Conservation (phyloP, 768 basidiomycete species). For the Amanita pseudoporphyria region DNA sequence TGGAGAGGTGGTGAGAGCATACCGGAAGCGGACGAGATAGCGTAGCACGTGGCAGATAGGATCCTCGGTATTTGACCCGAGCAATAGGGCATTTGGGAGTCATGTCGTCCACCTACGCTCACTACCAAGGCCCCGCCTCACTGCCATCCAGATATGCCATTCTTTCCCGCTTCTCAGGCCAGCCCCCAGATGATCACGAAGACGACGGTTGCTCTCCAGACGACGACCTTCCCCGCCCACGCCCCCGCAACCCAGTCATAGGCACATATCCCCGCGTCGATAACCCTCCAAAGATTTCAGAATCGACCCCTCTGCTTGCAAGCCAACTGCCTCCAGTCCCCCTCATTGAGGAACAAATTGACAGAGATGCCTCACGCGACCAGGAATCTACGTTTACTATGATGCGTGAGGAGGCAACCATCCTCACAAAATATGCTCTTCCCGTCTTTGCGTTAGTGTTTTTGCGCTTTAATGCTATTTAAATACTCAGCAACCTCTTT, state of each 20-base stretch:
- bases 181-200: neutral
- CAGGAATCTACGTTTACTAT: conserved; percentile 22
- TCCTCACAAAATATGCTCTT: conserved; percentile 53
- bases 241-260: conserved; percentile 12
- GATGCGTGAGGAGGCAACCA: conserved; percentile 49
- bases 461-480: neutral
- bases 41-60: neutral
- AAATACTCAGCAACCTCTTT: neutral
- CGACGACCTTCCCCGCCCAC: conserved; percentile 26
- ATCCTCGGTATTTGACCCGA: neutral
- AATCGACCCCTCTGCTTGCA: conserved; percentile 48
- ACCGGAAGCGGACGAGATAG: neutral
- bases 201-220: conserved; percentile 12
- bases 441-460: conserved; percentile 61
- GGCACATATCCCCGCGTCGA: conserved; percentile 13
- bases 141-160: conserved; percentile 60
- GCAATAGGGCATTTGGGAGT: neutral
- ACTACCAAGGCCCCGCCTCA: conserved; percentile 48
- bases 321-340: conserved; percentile 35
- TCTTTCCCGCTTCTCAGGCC: conserved; percentile 38
- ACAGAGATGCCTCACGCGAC: conserved; percentile 21
- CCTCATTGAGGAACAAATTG: conserved; percentile 44
- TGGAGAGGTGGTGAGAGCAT: conserved; percentile 41
- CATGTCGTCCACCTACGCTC: conserved; percentile 43
- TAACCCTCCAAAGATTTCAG: conserved; percentile 18